Conservation (phyloP, 2,329 filamentous ascomycete species). For the Dothistroma pini region DNA sequence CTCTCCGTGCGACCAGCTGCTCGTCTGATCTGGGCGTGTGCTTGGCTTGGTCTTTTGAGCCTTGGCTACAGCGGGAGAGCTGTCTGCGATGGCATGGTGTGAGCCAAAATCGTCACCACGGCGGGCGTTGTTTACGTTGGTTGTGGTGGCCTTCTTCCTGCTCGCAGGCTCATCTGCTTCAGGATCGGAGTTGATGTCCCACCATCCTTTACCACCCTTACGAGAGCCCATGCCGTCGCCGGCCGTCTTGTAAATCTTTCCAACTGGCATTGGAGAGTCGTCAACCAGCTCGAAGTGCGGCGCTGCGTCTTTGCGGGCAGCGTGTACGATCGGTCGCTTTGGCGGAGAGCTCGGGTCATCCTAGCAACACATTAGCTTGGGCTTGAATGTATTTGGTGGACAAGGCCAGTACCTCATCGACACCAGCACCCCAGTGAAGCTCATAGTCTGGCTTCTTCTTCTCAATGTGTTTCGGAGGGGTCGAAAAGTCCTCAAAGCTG, state of each 20-base stretch:
- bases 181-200: slow-evolving; percentile 70
- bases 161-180: slow-evolving; percentile 51
- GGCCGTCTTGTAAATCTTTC: slow-evolving; percentile 35
- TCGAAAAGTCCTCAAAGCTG: slow-evolving; percentile 84
- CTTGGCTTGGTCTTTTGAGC: slow-evolving; percentile 13
- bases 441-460: slow-evolving; percentile 66
- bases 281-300: slow-evolving; percentile 82
- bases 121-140: slow-evolving; percentile 67
- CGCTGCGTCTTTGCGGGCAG: slow-evolving; percentile 74
- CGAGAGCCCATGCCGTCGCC: slow-evolving; percentile 59
- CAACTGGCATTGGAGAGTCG: slow-evolving; percentile 54
- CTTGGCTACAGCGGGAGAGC: slow-evolving; percentile 43
- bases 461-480: slow-evolving; percentile 69
- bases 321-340: slow-evolving; percentile 56
- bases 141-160: slow-evolving; percentile 51
- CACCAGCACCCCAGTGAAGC: slow-evolving; percentile 72
- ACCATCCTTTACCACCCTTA: slow-evolving; percentile 2
- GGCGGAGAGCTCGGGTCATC: slow-evolving; percentile 57
- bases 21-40: slow-evolving; percentile 11
- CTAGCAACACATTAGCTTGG: slow-evolving; percentile 33
- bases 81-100: slow-evolving; percentile 74
- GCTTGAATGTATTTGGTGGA: slow-evolving; percentile 17
- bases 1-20: slow-evolving; percentile 13
- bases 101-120: slow-evolving; percentile 72
- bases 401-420: slow-evolving; percentile 53